Base-by-base conservation (phyloP, 192 early-diverging fungal genomes). In the Spizellomyces punctatus region DNA sequence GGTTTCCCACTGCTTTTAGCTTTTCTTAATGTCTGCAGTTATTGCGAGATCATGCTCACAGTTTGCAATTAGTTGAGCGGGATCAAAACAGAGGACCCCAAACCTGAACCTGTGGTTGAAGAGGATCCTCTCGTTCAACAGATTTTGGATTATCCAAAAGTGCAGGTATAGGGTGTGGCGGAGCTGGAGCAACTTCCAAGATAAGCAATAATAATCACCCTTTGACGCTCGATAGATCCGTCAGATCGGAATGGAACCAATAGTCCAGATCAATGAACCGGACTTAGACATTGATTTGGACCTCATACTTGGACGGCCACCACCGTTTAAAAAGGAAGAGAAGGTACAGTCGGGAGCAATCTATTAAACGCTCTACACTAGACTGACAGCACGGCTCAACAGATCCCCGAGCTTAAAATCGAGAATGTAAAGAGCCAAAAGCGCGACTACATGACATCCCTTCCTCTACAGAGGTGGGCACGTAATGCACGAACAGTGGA, bases 401-500 rank as follows among this genome's bases (percentile, higher is more conserved):
- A 36, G 27, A 36, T 36, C 27, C 27, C 27, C 27, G 27, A 36
- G 3, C 27, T 36, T 36, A 36, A 36, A 36, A 36, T 36, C 27
- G 27, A 36, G 27, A 16, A n/a, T 12, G 17, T 42, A 4, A 44
- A 7, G 10, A 73, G 66, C 45, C 17, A 43, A 42, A 42, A 75
- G 49, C 74, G 72, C 54, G 42, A 57, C 27, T 36, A 36, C 27
- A 36, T 36, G 16, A 68, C 64, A 44, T 82, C 78, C 57, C 72
- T 69, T 8, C 43, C 63, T 12, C 42, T 84, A 10, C 19, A 67
- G 14, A 14, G 83, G 48, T 41, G 42, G n/a, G n/a, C 41, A 17
- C n/a, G 83, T 54, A 84, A 82, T 67, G 83, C 83, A 54, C 71
- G 58, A 47, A 79, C 78, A 22, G 78, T 79, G 19, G 63, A 65